Evolutionary conservation across 371 early-diverging fungal species (phyloP).

Genomic region (Mortierella sp.): DNA sequence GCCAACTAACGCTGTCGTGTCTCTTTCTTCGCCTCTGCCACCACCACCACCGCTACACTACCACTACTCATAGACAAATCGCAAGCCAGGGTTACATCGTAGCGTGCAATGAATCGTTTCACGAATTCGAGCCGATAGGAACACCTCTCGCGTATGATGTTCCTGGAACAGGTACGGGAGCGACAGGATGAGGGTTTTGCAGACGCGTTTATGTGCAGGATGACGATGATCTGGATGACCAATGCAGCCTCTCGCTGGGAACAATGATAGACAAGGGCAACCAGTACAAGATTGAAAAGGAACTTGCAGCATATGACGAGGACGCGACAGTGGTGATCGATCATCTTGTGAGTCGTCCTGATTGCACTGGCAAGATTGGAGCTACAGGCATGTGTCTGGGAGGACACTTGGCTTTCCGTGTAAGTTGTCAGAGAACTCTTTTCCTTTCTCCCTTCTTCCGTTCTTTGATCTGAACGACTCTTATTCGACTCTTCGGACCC

Average conservation of each 20-base stretch:
- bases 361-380: slow-evolving; percentile 62
- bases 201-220: background rate
- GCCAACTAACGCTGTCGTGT: too few species aligned
- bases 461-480: background rate
- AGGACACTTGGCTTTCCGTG: slow-evolving; percentile 65
- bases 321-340: slow-evolving; percentile 62
- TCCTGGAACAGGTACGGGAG: slow-evolving; percentile 55
- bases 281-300: slow-evolving; percentile 58
- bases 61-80: slow-evolving; percentile 32
- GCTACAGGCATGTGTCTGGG: slow-evolving; percentile 66
- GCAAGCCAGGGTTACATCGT: slow-evolving; percentile 59
- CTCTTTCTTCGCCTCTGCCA: background rate
- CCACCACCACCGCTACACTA: background rate
- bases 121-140: slow-evolving; percentile 63
- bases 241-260: background rate
- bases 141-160: slow-evolving; percentile 60
- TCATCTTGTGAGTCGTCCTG: slow-evolving; percentile 55
- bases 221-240: background rate
- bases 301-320: slow-evolving; percentile 60
- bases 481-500: background rate
- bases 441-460: background rate
- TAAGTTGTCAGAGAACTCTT: slow-evolving; percentile 14
- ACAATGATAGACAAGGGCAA: slow-evolving; percentile 52
- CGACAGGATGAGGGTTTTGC: background rate
- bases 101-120: slow-evolving; percentile 65